phyloP scores from a whole-genome alignment of 371 early-diverging fungal species.

The Cladochytrium tenue region DNA sequence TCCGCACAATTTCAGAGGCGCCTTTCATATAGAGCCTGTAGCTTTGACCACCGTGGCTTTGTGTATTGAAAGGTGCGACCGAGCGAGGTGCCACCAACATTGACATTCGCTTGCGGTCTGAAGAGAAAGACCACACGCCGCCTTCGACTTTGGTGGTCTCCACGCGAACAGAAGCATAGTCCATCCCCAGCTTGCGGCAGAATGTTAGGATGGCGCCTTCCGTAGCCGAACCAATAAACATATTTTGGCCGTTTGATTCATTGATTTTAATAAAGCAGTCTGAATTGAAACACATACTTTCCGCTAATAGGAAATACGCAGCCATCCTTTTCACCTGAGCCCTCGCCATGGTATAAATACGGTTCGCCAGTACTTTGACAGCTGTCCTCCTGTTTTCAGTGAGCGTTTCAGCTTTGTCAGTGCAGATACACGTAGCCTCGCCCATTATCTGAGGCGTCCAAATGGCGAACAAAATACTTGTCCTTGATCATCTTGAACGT shows the following conservation, averaged over 20 bases:
- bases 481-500: slow-evolving; percentile 89
- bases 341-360: slow-evolving; percentile 43
- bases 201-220: slow-evolving; percentile 49
- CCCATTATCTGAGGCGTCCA: slow-evolving; percentile 97
- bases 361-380: slow-evolving; percentile 52
- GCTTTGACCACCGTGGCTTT: background rate
- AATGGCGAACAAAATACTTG: slow-evolving; percentile 90
- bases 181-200: slow-evolving; percentile 40
- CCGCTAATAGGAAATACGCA: slow-evolving; percentile 35
- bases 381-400: slow-evolving; percentile 96
- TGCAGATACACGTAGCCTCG: slow-evolving; percentile 92
- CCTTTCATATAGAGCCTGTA: slow-evolving; percentile 45
- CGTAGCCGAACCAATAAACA: slow-evolving; percentile 52
- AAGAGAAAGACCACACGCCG: slow-evolving; percentile 47
- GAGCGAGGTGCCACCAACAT: slow-evolving; percentile 34
- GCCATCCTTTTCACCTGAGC: slow-evolving; percentile 35
- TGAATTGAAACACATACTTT: slow-evolving; percentile 45
- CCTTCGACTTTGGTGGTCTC: slow-evolving; percentile 34
- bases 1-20: slow-evolving; percentile 46
- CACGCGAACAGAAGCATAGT: slow-evolving; percentile 35
- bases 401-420: slow-evolving; percentile 97
- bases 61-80: slow-evolving; percentile 2
- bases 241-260: slow-evolving; percentile 33
- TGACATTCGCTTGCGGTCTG: slow-evolving; percentile 50
- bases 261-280: slow-evolving; percentile 48